Base-by-base conservation (phyloP, 306 rosid genomes). In the Parietaria judaica region DNA sequence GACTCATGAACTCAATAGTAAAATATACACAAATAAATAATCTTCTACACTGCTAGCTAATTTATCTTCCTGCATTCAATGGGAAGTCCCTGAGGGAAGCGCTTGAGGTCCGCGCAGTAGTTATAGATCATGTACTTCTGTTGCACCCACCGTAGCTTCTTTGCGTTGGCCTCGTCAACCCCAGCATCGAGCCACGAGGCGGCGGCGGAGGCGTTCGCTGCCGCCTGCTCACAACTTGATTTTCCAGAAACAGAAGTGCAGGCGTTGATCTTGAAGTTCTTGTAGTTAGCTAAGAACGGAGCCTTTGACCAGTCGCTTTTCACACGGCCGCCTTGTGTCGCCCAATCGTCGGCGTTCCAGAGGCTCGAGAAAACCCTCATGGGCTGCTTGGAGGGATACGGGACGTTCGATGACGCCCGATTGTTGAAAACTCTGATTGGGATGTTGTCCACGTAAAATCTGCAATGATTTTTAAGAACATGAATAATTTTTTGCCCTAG, bases 121-220 rank as follows among this genome's bases (percentile, higher is more conserved):
- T 81, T 69, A 67, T 81, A 81, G 13, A 81, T 39, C 86, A 81
- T 74, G 71, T 46, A 69, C 62, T 78, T 77, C 14, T 71, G 66
- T 6, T 78, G 83, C 71, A 66, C 83, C 86, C 86, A 81, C 36
- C 76, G 49, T 36, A 81, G 58, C 48, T 72, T 66, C 16, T 76
- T 77, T 13, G 76, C 59, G 11, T 74, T 69, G 8, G 70, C 49
- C 6, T 75, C 72, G 12, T 78, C 83, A 3, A 81, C 75, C 8
- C 51, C 71, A 47, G 70, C 69, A 63, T 66, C 59, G 12, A 43
- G 66, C 78, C 80, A 73, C 35, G 70, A 31, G 7, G 6, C 9
- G 45, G 6, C 45, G 36, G 47, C 36, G 6, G 38, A 49, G 6
- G 49, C 16, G 15, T 4, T 10, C 15, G 50, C 50, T 13, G 8